Base-by-base conservation (phyloP, 192 early-diverging fungal genomes). In the Paraglomus occultum region DNA sequence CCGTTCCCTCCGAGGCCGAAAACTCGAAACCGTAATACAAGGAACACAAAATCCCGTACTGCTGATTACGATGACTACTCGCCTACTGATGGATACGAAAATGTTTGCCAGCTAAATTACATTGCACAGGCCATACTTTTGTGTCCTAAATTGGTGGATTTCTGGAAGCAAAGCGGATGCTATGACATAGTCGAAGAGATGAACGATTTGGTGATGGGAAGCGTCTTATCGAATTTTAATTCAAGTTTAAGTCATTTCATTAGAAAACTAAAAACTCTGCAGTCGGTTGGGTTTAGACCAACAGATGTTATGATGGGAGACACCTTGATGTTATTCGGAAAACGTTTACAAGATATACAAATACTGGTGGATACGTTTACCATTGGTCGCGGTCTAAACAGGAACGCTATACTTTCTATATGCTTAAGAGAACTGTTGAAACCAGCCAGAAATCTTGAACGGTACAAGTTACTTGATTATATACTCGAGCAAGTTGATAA, bases 21-120 rank as follows among this genome's bases (percentile, higher is more conserved):
- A 67, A 31, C 11, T 39, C 9, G 0, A 22, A n/a, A 67, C 10
- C 31, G 31, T 31, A 31, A 1, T 31, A 31, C 3, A 31, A 3
- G 1, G 1, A 31, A 1, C 3, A 31, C 3, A 31, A 3, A 2
- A 11, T 57, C 20, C 7, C 15, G 18, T 22, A 5, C 20, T 18
- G 20, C 17, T 42, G 0, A 38, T 4, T 7, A 42, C 12, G 64
- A 67, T 18, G 64, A 54, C 22, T 45, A 67, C 20, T 17, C 51
- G 8, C 50, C 64, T 20, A 67, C 51, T 2, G 64, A 67, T 45
- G 65, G 9, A 14, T 67, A 52, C 53, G 65, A 67, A 8, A 67
- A 67, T 43, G 46, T 12, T 3, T 4, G 65, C 7, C 65, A 22
- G 11, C 51, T 51, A 2, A 67, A 67, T 22, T 23, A 52, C 0